Conservation (phyloP, 768 basidiomycete species). For the Glaciozyma antarctica region DNA sequence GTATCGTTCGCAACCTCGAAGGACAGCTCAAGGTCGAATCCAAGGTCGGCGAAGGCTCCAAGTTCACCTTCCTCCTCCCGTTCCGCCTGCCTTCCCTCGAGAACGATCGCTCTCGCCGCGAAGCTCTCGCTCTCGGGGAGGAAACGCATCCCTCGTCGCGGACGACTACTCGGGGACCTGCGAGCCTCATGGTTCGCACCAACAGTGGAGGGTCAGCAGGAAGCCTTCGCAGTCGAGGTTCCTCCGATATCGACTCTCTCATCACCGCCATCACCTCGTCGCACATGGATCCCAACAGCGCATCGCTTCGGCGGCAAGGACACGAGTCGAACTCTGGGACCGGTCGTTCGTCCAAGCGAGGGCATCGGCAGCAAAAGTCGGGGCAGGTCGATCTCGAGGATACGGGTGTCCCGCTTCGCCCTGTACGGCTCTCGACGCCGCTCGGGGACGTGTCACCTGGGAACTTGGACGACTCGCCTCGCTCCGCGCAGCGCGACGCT, state of each 20-base stretch:
- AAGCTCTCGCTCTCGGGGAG: too few relatives aligned
- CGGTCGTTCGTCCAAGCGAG: not conserved
- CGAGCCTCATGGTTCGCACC: too few relatives aligned
- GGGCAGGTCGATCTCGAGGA: not conserved
- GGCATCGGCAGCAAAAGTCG: not conserved
- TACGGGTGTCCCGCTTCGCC: not conserved
- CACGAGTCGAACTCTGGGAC: not conserved
- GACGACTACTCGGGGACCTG: too few relatives aligned
- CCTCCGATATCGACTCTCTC: constrained; percentile 40
- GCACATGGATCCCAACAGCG: constrained; percentile 33
- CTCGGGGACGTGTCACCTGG: not conserved
- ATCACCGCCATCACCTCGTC: constrained; percentile 39
- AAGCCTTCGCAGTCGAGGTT: not conserved
- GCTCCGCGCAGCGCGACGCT: not conserved
- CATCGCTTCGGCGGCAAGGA: constrained; percentile 22
- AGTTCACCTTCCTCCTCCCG: constrained; percentile 63
- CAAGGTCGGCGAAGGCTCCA: constrained; percentile 51
- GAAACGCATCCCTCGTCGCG: too few relatives aligned
- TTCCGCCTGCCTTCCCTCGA: constrained; percentile 45
- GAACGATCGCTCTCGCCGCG: not conserved
- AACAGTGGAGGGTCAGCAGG: too few relatives aligned
- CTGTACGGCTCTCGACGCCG: not conserved
- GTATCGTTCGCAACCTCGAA: constrained; percentile 67
- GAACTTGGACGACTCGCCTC: not conserved
- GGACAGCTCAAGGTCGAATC: constrained; percentile 73